Conservation (phyloP, 805 yeast species). For the Saturnispora sekii region DNA sequence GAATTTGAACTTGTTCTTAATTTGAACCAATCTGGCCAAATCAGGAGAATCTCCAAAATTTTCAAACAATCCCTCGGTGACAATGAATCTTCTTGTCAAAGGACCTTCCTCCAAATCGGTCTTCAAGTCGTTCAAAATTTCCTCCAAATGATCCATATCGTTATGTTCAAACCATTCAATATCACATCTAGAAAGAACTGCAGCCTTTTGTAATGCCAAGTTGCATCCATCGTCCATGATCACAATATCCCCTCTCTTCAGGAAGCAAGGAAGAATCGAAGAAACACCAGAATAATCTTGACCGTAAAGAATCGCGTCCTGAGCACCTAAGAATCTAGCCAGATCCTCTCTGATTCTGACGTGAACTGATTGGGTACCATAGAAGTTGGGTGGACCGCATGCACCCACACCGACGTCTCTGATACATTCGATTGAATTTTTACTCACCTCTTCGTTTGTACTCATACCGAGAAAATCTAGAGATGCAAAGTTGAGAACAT, state of each 20-base stretch:
- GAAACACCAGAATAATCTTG: slow-evolving; percentile 85
- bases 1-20: slow-evolving; percentile 75
- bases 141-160: slow-evolving; percentile 74
- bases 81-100: slow-evolving; percentile 78
- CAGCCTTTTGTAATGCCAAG: slow-evolving; percentile 78
- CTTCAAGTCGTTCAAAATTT: slow-evolving; percentile 49
- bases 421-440: slow-evolving; percentile 49
- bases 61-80: slow-evolving; percentile 67
- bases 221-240: slow-evolving; percentile 76
- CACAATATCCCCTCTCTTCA: slow-evolving; percentile 89
- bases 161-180: slow-evolving; percentile 81
- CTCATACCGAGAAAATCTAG: slow-evolving; percentile 64
- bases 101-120: slow-evolving; percentile 61
- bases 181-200: slow-evolving; percentile 76
- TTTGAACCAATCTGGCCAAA: slow-evolving; percentile 54
- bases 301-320: slow-evolving; percentile 76
- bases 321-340: slow-evolving; percentile 67
- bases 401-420: slow-evolving; percentile 86
- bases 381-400: slow-evolving; percentile 97
- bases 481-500: slow-evolving; percentile 58
- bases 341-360: slow-evolving; percentile 66
- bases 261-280: slow-evolving; percentile 84
- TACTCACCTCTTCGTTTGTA: slow-evolving; percentile 34
- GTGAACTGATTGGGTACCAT: slow-evolving; percentile 92
- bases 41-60: slow-evolving; percentile 35